Percentiles rank a stretch among this genome's conserved stretches.
Conservation (phyloP, 352 stramenopile genomes). For the Lagenidium sp. region DNA sequence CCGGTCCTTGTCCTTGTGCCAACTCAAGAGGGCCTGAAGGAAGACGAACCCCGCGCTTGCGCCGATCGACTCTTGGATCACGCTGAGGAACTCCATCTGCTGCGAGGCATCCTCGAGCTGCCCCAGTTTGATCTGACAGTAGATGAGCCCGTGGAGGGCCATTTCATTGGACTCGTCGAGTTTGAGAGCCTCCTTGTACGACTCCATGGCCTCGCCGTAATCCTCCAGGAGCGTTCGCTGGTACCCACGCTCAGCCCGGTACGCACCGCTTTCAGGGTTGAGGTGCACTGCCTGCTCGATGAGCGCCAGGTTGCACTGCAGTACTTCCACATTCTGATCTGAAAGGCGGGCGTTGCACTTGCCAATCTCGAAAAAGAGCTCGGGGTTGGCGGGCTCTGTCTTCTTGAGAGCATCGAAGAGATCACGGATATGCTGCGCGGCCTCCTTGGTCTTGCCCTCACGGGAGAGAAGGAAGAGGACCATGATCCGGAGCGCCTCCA, state of each 20-base stretch:
- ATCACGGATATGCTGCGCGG: slow-evolving; percentile 43
- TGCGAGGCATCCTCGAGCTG: slow-evolving; percentile 85
- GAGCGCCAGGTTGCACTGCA: slow-evolving; percentile 59
- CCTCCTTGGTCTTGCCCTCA: slow-evolving; percentile 44
- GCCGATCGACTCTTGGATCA: slow-evolving; percentile 86
- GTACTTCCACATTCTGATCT: slow-evolving; percentile 50
- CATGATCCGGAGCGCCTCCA: slow-evolving; percentile 62
- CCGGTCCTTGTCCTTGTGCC: slow-evolving; percentile 66
- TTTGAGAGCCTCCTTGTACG: slow-evolving; percentile 81
- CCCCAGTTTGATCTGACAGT: slow-evolving; percentile 87
- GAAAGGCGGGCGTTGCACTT: slow-evolving; percentile 54
- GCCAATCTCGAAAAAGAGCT: slow-evolving; percentile 54
- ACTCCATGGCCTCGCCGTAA: slow-evolving; percentile 71
- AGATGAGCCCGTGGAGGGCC: slow-evolving; percentile 88
- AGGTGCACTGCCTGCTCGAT: slow-evolving; percentile 64
- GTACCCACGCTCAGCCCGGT: slow-evolving; percentile 73
- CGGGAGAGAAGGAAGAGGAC: slow-evolving; percentile 61
- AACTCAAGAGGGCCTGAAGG: slow-evolving; percentile 80
- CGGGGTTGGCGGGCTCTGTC: slow-evolving; percentile 59
- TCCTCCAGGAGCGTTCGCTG: slow-evolving; percentile 64
- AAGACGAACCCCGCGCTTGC: slow-evolving; percentile 74
- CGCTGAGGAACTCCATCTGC: slow-evolving; percentile 89
- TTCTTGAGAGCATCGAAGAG: slow-evolving; percentile 58
- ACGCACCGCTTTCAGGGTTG: slow-evolving; percentile 44
- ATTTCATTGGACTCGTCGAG: slow-evolving; percentile 82